Conservation (phyloP, 2,329 filamentous ascomycete genomes). For the Neofusicoccum kwambonambiense region DNA sequence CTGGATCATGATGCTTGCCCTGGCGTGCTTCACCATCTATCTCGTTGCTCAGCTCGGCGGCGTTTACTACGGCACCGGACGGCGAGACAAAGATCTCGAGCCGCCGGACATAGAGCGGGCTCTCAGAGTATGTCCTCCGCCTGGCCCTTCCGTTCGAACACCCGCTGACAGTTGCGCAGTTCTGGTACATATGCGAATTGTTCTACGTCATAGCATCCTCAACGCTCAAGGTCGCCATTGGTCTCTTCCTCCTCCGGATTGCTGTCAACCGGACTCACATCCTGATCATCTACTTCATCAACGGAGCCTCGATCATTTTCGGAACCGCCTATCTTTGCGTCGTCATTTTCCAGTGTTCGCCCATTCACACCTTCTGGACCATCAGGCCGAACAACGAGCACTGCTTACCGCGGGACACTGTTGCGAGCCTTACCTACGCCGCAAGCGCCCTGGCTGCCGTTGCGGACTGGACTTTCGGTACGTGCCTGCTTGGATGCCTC, state of each 20-base stretch:
- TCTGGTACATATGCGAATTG: conserved; percentile 58
- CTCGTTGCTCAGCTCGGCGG: conserved; percentile 40
- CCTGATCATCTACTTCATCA: conserved; percentile 47
- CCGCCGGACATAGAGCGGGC: conserved; percentile 31
- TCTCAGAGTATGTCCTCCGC: conserved; percentile 25
- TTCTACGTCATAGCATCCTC: conserved; percentile 52
- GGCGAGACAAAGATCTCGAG: conserved; percentile 35
- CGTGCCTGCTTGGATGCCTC: neutral
- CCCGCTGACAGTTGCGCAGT: conserved; percentile 30
- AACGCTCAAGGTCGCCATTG: conserved; percentile 53
- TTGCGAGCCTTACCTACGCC: conserved; percentile 52
- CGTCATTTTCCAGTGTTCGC: conserved; percentile 54
- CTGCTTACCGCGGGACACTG: conserved; percentile 45
- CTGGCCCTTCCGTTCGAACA: neutral
- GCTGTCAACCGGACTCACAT: conserved; percentile 47
- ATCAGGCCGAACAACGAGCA: conserved; percentile 37
- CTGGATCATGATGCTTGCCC: conserved; percentile 40
- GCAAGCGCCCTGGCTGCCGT: conserved; percentile 30
- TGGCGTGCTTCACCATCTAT: conserved; percentile 42
- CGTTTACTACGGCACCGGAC: conserved; percentile 40
- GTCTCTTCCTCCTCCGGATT: conserved; percentile 54
- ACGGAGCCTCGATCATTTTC: conserved; percentile 46
- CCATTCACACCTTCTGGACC: conserved; percentile 53
- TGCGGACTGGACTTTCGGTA: conserved; percentile 33
- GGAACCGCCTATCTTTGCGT: conserved; percentile 52